Percentiles rank a stretch among this genome's conserved stretches.
Evolutionary conservation across 768 basidiomycete genomes (phyloP).

Genomic region (Lactifluus piperatus): DNA sequence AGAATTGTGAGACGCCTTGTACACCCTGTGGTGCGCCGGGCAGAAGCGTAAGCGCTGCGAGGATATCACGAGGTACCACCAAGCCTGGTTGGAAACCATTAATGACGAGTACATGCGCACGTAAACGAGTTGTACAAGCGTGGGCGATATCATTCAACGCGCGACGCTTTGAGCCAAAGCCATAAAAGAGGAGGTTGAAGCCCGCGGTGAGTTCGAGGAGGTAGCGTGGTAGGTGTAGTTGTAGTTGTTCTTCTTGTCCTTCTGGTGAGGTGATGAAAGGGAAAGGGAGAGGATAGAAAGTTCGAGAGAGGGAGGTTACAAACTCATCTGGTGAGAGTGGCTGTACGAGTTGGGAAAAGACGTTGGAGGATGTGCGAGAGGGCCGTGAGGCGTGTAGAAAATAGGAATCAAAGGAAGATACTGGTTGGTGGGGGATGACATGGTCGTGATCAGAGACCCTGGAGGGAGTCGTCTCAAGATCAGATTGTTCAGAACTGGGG

Average conservation of each 20-base stretch:
- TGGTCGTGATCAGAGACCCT: slow-evolving; percentile 21
- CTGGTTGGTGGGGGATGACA: slow-evolving; percentile 63
- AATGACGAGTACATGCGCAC: slow-evolving; percentile 66
- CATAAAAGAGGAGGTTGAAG: slow-evolving; percentile 85
- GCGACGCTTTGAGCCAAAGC: slow-evolving; percentile 78
- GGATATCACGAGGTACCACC: slow-evolving; percentile 47
- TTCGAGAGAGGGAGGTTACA: slow-evolving; percentile 26
- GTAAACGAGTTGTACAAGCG: slow-evolving; percentile 38
- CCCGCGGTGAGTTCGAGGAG: slow-evolving; percentile 67
- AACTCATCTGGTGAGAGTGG: slow-evolving; percentile 66
- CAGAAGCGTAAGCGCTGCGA: slow-evolving; percentile 21
- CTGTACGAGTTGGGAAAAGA: slow-evolving; percentile 68
- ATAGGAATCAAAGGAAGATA: slow-evolving; percentile 80
- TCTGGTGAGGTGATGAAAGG: slow-evolving; percentile 20
- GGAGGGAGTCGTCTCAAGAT: slow-evolving; percentile 10
- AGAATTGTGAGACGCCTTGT: slow-evolving; percentile 62
- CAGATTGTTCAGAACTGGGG: slow-evolving; percentile 7
- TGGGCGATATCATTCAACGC: slow-evolving; percentile 69
- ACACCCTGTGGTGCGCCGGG: slow-evolving; percentile 35
- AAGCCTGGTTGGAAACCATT: slow-evolving; percentile 73
- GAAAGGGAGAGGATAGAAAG: slow-evolving; percentile 24
- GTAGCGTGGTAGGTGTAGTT: slow-evolving; percentile 47
- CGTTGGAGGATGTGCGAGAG: slow-evolving; percentile 64
- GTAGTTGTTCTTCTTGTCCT: slow-evolving; percentile 29
- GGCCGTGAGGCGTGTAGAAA: slow-evolving; percentile 57